Base-by-base conservation (phyloP, 345 rosid genomes). In the Cardamine resedifolia region DNA sequence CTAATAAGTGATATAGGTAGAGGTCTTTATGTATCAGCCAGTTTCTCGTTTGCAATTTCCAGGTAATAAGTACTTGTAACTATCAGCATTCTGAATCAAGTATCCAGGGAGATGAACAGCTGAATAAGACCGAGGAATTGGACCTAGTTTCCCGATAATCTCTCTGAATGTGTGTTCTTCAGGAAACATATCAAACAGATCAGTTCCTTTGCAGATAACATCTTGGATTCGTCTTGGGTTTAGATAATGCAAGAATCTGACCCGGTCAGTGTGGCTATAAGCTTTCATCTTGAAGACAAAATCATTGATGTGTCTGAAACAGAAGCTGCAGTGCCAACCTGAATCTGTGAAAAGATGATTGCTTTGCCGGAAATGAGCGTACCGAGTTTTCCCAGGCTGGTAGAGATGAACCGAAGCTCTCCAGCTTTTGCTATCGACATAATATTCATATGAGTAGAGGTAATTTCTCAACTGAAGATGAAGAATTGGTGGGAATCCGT, bases 321-420 rank as follows among this genome's bases (percentile, higher is more conserved):
- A 93, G 79, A 93, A 93, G 80, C 98, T 93, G 76, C 98, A 93
- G 72, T 90, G 97, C 98, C 96, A 92, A 14, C 98, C 98, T 2
- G 96, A 66, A 76, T 90, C 96, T 2, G 96, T 53, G 71, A 93
- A 73, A 6, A 93, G 80, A 31, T 74, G 4, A 80, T 93, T 88
- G 1, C 87, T 80, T 76, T 86, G 98, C 5, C 96, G 86, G 64
- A 64, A 90, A 74, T 93, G 98, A 30, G 92, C 91, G 61, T 88
- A 93, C 72, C 85, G 78, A 34, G 97, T 90, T 78, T 81, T 86
- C 20, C 94, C 87, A 2, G 78, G 62, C 78, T 81, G 68, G 73
- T 86, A 90, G 68, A 80, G 82, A 67, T 93, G 98, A 56, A 88
- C 75, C 0, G 98, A 88, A 64, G 98, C 96, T 71, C 98, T 82